Conservation (phyloP, 2,329 filamentous ascomycete species). For the Exophiala sp. region DNA sequence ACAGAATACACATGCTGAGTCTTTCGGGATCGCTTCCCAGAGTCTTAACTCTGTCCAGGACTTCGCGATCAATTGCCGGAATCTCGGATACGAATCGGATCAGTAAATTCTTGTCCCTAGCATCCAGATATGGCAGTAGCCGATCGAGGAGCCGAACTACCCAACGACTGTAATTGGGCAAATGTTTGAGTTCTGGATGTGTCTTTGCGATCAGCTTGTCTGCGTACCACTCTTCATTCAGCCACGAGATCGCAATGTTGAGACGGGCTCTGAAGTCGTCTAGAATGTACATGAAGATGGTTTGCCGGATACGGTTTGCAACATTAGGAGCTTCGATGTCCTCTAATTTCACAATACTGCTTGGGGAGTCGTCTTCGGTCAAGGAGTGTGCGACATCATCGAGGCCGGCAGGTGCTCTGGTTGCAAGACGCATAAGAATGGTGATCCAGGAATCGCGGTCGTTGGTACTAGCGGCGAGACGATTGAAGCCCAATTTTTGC, state of each 20-base stretch:
- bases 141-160: constrained; percentile 78
- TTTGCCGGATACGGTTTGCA: constrained; percentile 69
- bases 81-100: constrained; percentile 91
- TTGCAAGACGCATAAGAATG: constrained; percentile 79
- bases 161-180: constrained; percentile 71
- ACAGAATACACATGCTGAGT: constrained; percentile 56
- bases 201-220: constrained; percentile 59
- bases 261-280: constrained; percentile 89
- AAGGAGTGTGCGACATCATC: constrained; percentile 62
- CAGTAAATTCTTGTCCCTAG: constrained; percentile 75
- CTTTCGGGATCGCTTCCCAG: constrained; percentile 63
- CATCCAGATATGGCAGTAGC: constrained; percentile 85
- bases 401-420: constrained; percentile 69
- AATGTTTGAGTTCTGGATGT: constrained; percentile 31
- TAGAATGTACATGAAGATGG: constrained; percentile 78
- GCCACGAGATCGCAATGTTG: constrained; percentile 86
- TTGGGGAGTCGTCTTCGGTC: constrained; percentile 33
- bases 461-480: constrained; percentile 77
- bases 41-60: constrained; percentile 68
- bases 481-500: constrained; percentile 70
- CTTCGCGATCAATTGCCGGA: constrained; percentile 68
- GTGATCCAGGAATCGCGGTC: constrained; percentile 90
- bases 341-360: constrained; percentile 32
- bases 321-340: constrained; percentile 31
- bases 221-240: constrained; percentile 98